Evolutionary conservation across 2,329 filamentous ascomycete species (phyloP).

Genomic region (Colletotrichum sp.): DNA sequence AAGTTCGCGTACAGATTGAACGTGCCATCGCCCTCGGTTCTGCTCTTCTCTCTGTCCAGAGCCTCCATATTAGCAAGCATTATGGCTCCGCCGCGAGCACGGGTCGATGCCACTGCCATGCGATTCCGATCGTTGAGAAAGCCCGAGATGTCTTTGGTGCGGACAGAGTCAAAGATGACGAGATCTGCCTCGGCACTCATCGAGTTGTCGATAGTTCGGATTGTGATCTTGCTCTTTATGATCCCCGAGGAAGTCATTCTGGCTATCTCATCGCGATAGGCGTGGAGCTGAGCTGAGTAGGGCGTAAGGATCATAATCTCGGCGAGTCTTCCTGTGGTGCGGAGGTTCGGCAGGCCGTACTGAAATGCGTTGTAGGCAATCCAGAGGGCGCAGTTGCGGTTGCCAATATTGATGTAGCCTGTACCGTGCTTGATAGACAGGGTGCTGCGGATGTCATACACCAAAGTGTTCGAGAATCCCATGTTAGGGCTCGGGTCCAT

Average conservation of each 20-base stretch:
- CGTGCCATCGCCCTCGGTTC: background rate
- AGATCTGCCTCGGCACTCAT: constrained; percentile 10
- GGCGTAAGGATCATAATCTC: constrained; percentile 5
- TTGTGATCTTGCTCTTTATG: background rate
- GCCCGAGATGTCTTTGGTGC: background rate
- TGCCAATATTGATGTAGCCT: background rate
- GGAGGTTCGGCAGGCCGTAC: background rate
- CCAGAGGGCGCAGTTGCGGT: background rate
- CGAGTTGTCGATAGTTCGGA: background rate
- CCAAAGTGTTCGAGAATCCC: background rate
- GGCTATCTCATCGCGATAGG: background rate
- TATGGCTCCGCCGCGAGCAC: background rate
- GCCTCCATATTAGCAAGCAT: background rate
- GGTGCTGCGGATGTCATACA: background rate
- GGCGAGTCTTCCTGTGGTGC: background rate
- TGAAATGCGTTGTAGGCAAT: background rate
- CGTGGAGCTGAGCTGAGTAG: background rate
- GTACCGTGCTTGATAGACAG: background rate
- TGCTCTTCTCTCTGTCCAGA: background rate
- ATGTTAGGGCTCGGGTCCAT: background rate
- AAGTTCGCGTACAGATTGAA: background rate
- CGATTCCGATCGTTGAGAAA: background rate
- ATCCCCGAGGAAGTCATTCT: background rate
- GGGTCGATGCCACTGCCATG: constrained; percentile 2
- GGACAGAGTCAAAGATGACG: constrained; percentile 3